A percentile compares a stretch with the other conserved stretches of the same genome.
phyloP scores from a whole-genome alignment of 2,329 filamentous ascomycete species.

The Fusarium multiceps region DNA sequence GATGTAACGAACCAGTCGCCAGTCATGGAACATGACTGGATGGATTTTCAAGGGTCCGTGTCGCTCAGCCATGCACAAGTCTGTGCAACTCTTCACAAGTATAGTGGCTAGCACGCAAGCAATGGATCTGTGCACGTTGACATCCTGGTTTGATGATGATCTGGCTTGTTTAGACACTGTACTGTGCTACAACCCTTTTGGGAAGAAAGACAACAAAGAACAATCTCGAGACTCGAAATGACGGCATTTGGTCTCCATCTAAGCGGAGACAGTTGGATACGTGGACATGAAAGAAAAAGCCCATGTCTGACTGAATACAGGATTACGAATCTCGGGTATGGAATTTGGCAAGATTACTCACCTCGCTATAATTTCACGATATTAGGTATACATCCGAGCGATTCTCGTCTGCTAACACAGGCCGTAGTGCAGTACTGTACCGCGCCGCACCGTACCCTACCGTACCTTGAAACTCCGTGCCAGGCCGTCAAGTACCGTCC shows the following conservation, averaged over 20 bases:
- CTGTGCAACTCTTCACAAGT: conserved; percentile 30
- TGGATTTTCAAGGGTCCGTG: conserved; percentile 20
- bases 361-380: conserved; percentile 4
- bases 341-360: conserved; percentile 26
- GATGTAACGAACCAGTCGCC: conserved; percentile 22
- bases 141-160: neutral
- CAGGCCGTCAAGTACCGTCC: conserved; percentile 10
- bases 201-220: conserved; percentile 36
- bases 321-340: conserved; percentile 32
- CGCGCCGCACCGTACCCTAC: neutral
- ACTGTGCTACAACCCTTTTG: conserved; percentile 5
- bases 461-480: conserved; percentile 1
- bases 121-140: conserved; percentile 25
- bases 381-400: neutral
- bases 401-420: neutral
- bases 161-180: conserved; percentile 7
- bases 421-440: neutral
- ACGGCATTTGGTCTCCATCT: conserved; percentile 22
- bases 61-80: conserved; percentile 30
- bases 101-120: conserved; percentile 9
- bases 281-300: conserved; percentile 1
- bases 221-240: conserved; percentile 24
- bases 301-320: neutral
- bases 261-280: conserved; percentile 8
- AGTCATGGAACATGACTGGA: conserved; percentile 30